Evolutionary conservation across 2,329 filamentous ascomycete genomes (phyloP).

Genomic region (Clarireedia monteithiana): DNA sequence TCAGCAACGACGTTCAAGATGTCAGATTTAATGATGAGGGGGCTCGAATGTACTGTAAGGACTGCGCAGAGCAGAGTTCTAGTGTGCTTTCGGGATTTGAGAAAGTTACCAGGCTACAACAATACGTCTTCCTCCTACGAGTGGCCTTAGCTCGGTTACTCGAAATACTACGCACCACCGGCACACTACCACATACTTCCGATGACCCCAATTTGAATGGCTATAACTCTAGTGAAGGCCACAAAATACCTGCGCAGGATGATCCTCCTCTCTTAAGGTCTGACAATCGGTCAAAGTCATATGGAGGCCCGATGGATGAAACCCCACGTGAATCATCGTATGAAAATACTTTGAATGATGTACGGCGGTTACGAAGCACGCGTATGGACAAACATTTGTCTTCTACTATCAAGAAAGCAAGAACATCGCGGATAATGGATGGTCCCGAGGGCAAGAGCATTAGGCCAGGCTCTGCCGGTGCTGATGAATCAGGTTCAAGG

Average conservation of each 20-base stretch:
- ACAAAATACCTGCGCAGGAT: constrained; percentile 42
- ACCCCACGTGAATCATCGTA: constrained; percentile 66
- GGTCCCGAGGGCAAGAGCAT: constrained; percentile 63
- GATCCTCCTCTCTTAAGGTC: constrained; percentile 49
- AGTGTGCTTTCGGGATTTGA: constrained; percentile 56
- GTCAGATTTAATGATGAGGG: constrained; percentile 64
- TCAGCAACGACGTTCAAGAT: constrained; percentile 60
- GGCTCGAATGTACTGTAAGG: constrained; percentile 62
- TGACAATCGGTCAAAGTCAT: constrained; percentile 67
- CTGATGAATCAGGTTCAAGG: constrained; percentile 44
- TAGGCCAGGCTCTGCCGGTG: constrained; percentile 65
- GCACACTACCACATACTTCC: constrained; percentile 67
- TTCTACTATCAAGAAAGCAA: constrained; percentile 82
- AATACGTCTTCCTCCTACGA: constrained; percentile 87
- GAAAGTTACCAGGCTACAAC: constrained; percentile 76
- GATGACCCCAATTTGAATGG: constrained; percentile 63
- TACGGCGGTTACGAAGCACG: constrained; percentile 83
- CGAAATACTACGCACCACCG: constrained; percentile 76
- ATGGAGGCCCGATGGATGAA: constrained; percentile 54
- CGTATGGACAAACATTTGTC: constrained; percentile 91
- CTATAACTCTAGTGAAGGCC: constrained; percentile 60
- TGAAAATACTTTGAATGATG: constrained; percentile 93
- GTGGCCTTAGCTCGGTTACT: constrained; percentile 86
- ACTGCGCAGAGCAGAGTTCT: constrained; percentile 51
- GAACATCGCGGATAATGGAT: constrained; percentile 88